phyloP scores from a whole-genome alignment of 768 basidiomycete genomes.

The Suillus subluteus region DNA sequence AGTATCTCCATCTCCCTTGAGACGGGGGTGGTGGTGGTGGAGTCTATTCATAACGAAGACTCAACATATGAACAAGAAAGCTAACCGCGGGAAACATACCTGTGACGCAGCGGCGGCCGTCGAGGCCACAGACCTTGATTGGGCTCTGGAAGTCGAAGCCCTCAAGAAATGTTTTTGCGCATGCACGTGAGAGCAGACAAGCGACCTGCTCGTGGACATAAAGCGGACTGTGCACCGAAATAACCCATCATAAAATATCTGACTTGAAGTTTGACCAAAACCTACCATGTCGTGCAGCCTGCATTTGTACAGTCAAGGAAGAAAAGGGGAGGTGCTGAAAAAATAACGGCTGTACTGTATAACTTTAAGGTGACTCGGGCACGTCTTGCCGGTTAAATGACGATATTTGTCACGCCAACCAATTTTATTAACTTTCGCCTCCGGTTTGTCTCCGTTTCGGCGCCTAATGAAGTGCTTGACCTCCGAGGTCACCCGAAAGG shows the following conservation, averaged over 20 bases:
- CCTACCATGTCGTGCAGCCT: conserved; percentile 5
- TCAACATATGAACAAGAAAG: neutral
- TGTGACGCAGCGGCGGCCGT: conserved; percentile 1
- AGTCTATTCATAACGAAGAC: neutral
- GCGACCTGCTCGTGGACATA: conserved; percentile 1
- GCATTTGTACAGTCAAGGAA: neutral
- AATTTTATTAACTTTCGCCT: neutral
- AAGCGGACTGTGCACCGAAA: neutral
- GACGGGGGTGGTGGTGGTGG: neutral
- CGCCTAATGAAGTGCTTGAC: neutral
- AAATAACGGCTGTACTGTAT: neutral
- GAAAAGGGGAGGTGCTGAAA: neutral
- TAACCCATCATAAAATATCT: neutral
- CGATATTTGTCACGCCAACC: neutral
- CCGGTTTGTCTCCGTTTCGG: neutral
- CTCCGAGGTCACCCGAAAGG: neutral
- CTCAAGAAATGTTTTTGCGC: neutral
- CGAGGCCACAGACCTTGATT: conserved; percentile 3
- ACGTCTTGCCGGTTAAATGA: neutral
- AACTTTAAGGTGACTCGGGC: neutral
- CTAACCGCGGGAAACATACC: neutral
- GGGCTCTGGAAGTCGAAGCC: neutral
- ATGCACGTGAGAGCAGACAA: conserved; percentile 9
- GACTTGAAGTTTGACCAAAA: neutral
- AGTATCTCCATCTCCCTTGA: conserved; percentile 40